Base-by-base conservation (phyloP, 2,329 filamentous ascomycete species). In the Alternaria novae-zelandiae region DNA sequence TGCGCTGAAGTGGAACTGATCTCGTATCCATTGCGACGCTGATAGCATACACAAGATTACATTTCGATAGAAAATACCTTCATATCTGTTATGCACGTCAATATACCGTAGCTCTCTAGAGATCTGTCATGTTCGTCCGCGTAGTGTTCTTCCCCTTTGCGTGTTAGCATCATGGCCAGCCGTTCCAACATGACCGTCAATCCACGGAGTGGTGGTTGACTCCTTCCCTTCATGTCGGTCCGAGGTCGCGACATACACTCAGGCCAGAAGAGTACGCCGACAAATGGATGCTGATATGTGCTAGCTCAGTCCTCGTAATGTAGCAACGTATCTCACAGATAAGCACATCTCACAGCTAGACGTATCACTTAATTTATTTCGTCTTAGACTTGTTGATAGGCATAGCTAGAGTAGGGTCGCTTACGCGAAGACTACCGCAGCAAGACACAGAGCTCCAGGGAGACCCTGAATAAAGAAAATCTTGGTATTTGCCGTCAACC, bases 1-100 rank as follows among this genome's bases (percentile, higher is more conserved):
- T 55, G 32, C 53, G 17, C 41, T 55, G 7, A 23, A 55, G 26
- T 55, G 36, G 36, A 2, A 17, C 0, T 41, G 5, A 41, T 41
- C 0, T 0, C n/a, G 36, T 0, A 0, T 17, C 6, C 5, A n/a
- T 41, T 41, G 36, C 36, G 5, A 4, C n/a, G 1, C 36, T 11
- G 0, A 17, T 41, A 41, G n/a, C 36, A 17, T 41, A 17, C 36
- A 41, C 15, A 11, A 41, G 36, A 17, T 41, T 17, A 11, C 15
- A 41, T 17, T 0, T 11, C 9, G 15, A 41, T 17, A 10, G 32
- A 41, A 41, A 11, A 17, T 17, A 41, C 36, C 15, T 41, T 41
- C 36, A 11, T 0, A 11, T 17, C 9, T 41, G n/a, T 41, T 11
- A 17, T 17, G n/a, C 8, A 41, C 36, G 36, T 0, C n/a, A 41